Conservation (phyloP, 495 filamentous ascomycete genomes). For the Melanomma pulvis-pyrius region DNA sequence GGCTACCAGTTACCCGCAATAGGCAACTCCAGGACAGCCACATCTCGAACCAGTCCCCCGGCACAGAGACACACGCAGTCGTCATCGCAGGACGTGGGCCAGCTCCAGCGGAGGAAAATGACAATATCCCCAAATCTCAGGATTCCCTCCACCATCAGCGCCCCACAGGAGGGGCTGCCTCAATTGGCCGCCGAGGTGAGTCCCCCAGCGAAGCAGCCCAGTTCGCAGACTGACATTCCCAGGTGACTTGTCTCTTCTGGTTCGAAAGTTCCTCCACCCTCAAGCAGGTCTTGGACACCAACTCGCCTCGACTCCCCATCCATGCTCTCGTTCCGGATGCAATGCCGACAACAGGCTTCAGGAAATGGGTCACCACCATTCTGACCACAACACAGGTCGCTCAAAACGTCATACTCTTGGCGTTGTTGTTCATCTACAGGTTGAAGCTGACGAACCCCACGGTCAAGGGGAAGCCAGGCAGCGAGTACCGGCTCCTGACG, state of each 20-base stretch:
- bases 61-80: constrained; percentile 8
- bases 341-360: constrained; percentile 75
- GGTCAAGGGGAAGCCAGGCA: constrained; percentile 87
- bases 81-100: constrained; percentile 16
- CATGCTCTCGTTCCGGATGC: constrained; percentile 68
- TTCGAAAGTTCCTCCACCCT: constrained; percentile 86
- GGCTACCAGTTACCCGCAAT: constrained; percentile 26
- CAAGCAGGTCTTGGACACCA: constrained; percentile 68
- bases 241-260: constrained; percentile 98
- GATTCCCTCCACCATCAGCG: constrained; percentile 33
- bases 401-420: constrained; percentile 91
- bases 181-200: constrained; percentile 40
- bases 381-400: constrained; percentile 95
- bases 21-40: constrained; percentile 22
- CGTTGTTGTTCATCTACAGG: constrained; percentile 89
- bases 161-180: constrained; percentile 37
- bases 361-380: constrained; percentile 91
- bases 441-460: constrained; percentile 85
- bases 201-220: neutral
- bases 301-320: constrained; percentile 51
- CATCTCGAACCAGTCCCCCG: constrained; percentile 15
- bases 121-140: constrained; percentile 37
- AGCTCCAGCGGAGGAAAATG: constrained; percentile 17
- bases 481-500: constrained; percentile 92
- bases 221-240: constrained; percentile 8